Percentiles rank a stretch among this genome's conserved stretches.
Evolutionary conservation across 176 grass and related monocot genomes (phyloP).

Genomic region (Phoenix roebelenii): DNA sequence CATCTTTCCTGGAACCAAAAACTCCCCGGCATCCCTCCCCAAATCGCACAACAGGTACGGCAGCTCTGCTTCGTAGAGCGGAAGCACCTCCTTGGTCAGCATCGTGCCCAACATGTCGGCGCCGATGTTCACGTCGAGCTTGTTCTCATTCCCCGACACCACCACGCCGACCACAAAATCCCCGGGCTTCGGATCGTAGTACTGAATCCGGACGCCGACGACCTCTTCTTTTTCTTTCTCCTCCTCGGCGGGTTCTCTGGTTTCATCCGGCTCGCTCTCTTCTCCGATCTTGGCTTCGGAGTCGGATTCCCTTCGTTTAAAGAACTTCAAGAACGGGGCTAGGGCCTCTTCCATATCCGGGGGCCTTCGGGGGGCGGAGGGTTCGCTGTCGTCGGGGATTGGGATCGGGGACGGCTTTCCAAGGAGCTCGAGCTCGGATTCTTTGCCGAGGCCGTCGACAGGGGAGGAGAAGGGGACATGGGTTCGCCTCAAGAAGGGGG

Average conservation of each 20-base stretch:
- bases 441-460: conserved; percentile 3
- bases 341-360: conserved; percentile 28
- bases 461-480: conserved; percentile 16
- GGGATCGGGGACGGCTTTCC: conserved; percentile 45
- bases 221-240: neutral
- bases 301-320: conserved; percentile 26
- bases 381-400: neutral
- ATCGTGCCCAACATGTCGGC: conserved; percentile 78
- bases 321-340: conserved; percentile 70
- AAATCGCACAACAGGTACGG: conserved; percentile 26
- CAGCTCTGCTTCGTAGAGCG: conserved; percentile 49
- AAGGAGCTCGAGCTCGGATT: conserved; percentile 49
- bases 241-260: conserved; percentile 6
- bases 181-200: conserved; percentile 66
- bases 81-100: conserved; percentile 79
- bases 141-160: conserved; percentile 61
- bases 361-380: neutral
- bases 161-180: conserved; percentile 74
- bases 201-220: neutral
- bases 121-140: conserved; percentile 73
- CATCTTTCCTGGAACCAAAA: conserved; percentile 30
- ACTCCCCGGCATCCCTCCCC: conserved; percentile 5
- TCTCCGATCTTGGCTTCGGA: neutral
- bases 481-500: too few species aligned
- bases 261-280: neutral